Evolutionary conservation across 192 early-diverging fungal species (phyloP).

Genomic region (Backusella australiensis): DNA sequence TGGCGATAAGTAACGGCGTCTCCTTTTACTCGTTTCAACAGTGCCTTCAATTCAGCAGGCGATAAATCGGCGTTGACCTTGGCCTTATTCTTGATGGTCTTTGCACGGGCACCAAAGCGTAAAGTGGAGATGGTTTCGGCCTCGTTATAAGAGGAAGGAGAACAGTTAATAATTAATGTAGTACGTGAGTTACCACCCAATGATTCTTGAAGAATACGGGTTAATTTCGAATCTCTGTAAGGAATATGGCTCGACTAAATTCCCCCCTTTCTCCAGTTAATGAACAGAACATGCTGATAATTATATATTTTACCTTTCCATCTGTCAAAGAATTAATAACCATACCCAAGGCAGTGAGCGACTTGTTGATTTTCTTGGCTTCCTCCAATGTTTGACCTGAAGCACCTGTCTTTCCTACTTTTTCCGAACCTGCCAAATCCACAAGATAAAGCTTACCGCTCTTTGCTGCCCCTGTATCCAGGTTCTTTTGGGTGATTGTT

Average conservation of each 20-base stretch:
- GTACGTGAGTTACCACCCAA: conserved; percentile 99
- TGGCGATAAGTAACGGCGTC: conserved; percentile 79
- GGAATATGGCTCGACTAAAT: conserved; percentile 90
- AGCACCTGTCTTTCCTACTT: conserved; percentile 95
- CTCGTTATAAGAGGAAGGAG: conserved; percentile 95
- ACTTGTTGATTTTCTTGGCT: conserved; percentile 99
- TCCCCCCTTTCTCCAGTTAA: not conserved
- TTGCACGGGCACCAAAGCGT: conserved; percentile 96
- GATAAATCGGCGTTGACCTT: conserved; percentile 95
- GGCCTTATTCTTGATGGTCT: conserved; percentile 99
- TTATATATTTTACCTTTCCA: conserved; percentile 73
- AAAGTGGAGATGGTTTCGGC: conserved; percentile 94
- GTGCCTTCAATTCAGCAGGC: conserved; percentile 89
- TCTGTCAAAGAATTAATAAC: conserved; percentile 99
- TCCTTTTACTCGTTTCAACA: conserved; percentile 86
- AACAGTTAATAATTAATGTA: conserved; percentile 97
- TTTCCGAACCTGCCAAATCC: conserved; percentile 99
- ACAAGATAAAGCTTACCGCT: conserved; percentile 91
- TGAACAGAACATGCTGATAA: not conserved
- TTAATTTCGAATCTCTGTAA: conserved; percentile 98
- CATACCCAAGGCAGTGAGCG: conserved; percentile 94
- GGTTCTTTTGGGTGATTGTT: conserved; percentile 92
- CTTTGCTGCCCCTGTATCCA: conserved; percentile 81
- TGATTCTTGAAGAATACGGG: conserved; percentile 98
- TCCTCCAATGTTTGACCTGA: conserved; percentile 99